Percentiles rank a stretch among this genome's conserved stretches.
phyloP scores from a whole-genome alignment of 1,284 basidiomycete genomes.

The Cystobasidium pallidum region DNA sequence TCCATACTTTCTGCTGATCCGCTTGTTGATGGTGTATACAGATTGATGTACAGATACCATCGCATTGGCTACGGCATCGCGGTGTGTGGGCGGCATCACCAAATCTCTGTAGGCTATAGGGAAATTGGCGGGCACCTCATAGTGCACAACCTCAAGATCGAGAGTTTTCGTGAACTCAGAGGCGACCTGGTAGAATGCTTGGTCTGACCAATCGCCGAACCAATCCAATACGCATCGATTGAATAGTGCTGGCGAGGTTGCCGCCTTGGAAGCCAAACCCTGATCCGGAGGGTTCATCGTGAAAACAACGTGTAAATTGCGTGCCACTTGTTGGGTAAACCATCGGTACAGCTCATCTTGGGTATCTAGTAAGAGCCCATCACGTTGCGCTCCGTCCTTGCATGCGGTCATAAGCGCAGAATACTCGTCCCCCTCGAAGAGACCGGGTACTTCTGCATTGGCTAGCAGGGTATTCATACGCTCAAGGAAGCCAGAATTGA shows the following conservation, averaged over 20 bases:
- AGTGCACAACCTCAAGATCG: slow-evolving; percentile 82
- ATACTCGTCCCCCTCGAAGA: slow-evolving; percentile 98
- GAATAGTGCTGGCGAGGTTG: slow-evolving; percentile 95
- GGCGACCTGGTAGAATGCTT: slow-evolving; percentile 94
- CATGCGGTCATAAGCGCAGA: slow-evolving; percentile 96
- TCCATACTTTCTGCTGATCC: slow-evolving; percentile 86
- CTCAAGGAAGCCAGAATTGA: slow-evolving; percentile 97
- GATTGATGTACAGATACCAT: slow-evolving; percentile 91
- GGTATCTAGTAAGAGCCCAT: slow-evolving; percentile 96
- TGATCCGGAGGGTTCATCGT: slow-evolving; percentile 99
- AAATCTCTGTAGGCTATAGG: slow-evolving; percentile 84
- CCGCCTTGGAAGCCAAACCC: slow-evolving; percentile 89
- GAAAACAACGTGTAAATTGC: slow-evolving; percentile 95
- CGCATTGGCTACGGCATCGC: slow-evolving; percentile 87
- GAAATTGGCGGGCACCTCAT: slow-evolving; percentile 76
- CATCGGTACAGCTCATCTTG: slow-evolving; percentile 95
- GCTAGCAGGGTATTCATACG: slow-evolving; percentile 99
- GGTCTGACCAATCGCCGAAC: slow-evolving; percentile 98
- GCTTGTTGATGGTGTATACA: slow-evolving; percentile 83
- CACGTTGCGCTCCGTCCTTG: slow-evolving; percentile 96
- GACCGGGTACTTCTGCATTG: slow-evolving; percentile 98
- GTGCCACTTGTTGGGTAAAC: slow-evolving; percentile 96
- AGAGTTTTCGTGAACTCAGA: slow-evolving; percentile 90
- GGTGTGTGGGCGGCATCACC: slow-evolving; percentile 76
- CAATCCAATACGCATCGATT: slow-evolving; percentile 97